Evolutionary conservation across 768 basidiomycete genomes (phyloP), one percentile per base, ranked within the genome.

Genomic region (Mycena alexandri): DNA sequence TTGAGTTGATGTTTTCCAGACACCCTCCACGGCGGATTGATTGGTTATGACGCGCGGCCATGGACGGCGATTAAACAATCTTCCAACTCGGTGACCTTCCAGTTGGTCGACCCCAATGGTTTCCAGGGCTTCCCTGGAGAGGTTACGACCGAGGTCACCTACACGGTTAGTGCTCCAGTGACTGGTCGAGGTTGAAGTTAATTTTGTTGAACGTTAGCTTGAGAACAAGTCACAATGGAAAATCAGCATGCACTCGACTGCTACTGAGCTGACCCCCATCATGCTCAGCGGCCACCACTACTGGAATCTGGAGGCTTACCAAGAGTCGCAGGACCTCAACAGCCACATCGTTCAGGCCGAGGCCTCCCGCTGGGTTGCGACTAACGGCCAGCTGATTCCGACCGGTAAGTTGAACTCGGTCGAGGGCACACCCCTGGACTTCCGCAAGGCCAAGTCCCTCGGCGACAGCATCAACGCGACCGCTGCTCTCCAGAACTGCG

Each of bases 51-150:
- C 61, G 74, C 73, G 38, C 82, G 83, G 43, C 71, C 76, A 42
- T 87, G 84, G 85, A 77, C 74, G 3, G 68, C 83, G n/a, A 66
- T 75, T 0, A 73, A 76, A 21, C 66, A 77, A 54, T 75, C 78
- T 9, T 48, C 75, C 3, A 78, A 76, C 54, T 80, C 81, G 21
- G 81, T 85, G 8, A 84, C 81, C 7, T 86, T 83, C 73, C 73
- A 70, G 10, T 73, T 84, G 25, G 41, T 82, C 33, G 86, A 86
- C 69, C 78, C 80, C 21, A 71, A 77, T 66, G 85, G 84, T 21
- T 76, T 70, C 24, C 75, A 85, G 73, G 86, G 85, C 1, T 87
- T 87, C 73, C 86, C 86, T 0, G 85, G 85, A 12, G 78, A 78
- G 25, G 82, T 81, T 1, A 57, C 74, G 10, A 79, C 81, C 19